phyloP scores from a whole-genome alignment of 495 filamentous ascomycete species.

The Aspergillus saccharolyticus region DNA sequence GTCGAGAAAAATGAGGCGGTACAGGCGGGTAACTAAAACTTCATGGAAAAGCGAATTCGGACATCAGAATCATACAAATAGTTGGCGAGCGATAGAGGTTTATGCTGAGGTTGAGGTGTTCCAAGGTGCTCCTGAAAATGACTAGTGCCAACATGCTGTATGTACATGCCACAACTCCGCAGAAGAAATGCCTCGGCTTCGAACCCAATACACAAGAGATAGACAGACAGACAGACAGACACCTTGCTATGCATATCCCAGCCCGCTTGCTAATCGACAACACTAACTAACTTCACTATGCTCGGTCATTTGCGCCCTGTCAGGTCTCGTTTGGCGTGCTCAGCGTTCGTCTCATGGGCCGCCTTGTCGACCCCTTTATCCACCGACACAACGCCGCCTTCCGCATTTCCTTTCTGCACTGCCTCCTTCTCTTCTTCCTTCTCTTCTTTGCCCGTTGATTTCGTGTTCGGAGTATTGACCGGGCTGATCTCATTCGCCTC shows the following conservation, averaged over 20 bases:
- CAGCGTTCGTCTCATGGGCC: not conserved
- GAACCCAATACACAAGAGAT: not conserved
- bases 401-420: slow-evolving; percentile 5
- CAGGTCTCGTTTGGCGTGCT: not conserved
- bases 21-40: slow-evolving; percentile 9
- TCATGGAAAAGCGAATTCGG: too few relatives aligned
- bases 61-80: too few relatives aligned
- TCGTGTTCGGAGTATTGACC: slow-evolving; percentile 20
- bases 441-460: slow-evolving; percentile 15
- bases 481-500: slow-evolving; percentile 23
- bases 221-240: not conserved
- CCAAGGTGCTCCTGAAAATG: too few relatives aligned
- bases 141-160: too few relatives aligned
- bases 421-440: slow-evolving; percentile 4
- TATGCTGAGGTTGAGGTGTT: too few relatives aligned
- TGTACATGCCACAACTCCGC: not conserved
- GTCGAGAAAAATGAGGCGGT: slow-evolving; percentile 67
- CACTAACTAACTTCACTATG: not conserved
- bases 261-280: not conserved
- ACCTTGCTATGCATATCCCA: not conserved
- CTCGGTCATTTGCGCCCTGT: not conserved
- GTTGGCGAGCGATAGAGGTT: too few relatives aligned
- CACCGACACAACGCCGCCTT: not conserved
- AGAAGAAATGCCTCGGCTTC: not conserved
- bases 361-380: not conserved